These are phyloP conservation scores for Cephaloascus albidus DNA, from an alignment of 805 yeast genomes.

Conservation along the genomic window DNA sequence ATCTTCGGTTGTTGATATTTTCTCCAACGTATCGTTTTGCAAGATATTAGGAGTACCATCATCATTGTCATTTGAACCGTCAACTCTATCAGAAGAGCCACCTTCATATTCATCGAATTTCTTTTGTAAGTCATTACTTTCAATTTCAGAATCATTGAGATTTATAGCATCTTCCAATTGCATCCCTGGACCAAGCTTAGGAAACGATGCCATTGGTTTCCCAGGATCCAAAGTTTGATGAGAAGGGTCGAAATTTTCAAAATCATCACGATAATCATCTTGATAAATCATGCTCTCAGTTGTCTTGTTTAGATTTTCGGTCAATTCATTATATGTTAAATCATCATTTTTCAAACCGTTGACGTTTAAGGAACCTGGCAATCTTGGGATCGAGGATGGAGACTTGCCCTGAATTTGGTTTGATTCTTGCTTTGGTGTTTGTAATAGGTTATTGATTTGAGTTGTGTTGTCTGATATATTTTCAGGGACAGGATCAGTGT, in stretches of 20 bases:
- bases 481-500: no score
- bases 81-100: constrained; percentile 2
- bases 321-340: constrained; percentile 1
- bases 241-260: background rate
- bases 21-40: constrained; percentile 14
- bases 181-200: constrained; percentile 16
- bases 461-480: no score
- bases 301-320: constrained; percentile 1
- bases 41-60: constrained; percentile 8
- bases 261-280: background rate
- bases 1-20: constrained; percentile 21
- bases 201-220: constrained; percentile 14
- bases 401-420: no score
- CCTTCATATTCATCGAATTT: constrained; percentile 1
- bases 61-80: constrained; percentile 2
- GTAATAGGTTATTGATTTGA: no score
- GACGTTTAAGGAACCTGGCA: constrained; percentile 36
- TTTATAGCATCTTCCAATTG: constrained; percentile 2
- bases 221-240: constrained; percentile 39
- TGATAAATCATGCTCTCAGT: no score
- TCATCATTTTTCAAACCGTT: constrained; percentile 26
- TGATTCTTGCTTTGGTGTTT: no score
- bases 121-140: constrained; percentile 4
- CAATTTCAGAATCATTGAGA: constrained; percentile 11
- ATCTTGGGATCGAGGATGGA: constrained; percentile 27